Evolutionary conservation across 495 filamentous ascomycete genomes (phyloP).

Genomic region (Hypoxylon cercidicola): DNA sequence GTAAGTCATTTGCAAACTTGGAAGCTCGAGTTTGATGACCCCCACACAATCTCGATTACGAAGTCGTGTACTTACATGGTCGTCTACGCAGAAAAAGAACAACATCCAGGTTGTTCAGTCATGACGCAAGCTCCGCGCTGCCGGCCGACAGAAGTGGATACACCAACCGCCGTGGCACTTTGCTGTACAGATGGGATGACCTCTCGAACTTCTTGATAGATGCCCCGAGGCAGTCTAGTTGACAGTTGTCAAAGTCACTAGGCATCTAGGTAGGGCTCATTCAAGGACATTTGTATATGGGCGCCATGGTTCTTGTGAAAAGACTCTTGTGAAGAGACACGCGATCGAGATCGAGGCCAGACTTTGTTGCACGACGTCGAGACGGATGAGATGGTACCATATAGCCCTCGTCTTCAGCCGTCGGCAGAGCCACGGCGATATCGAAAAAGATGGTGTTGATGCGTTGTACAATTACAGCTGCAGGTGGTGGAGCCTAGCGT

Average conservation of each 20-base stretch:
- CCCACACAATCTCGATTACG: conserved; percentile 26
- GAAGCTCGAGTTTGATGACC: conserved; percentile 17
- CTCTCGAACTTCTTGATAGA: conserved; percentile 24
- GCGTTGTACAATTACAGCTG: conserved; percentile 60
- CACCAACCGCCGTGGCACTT: conserved; percentile 9
- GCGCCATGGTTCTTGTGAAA: conserved; percentile 15
- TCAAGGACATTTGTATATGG: conserved; percentile 21
- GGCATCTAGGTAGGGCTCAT: conserved; percentile 18
- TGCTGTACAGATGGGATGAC: conserved; percentile 14
- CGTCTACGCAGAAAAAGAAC: conserved; percentile 86
- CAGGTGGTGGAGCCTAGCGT: conserved; percentile 55
- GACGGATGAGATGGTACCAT: conserved; percentile 36
- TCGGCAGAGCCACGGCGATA: conserved; percentile 34
- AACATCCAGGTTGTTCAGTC: conserved; percentile 95
- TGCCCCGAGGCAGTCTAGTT: conserved; percentile 18
- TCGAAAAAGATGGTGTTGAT: conserved; percentile 52
- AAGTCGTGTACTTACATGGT: conserved; percentile 35
- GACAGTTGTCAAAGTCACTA: conserved; percentile 23
- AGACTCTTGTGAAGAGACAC: conserved; percentile 17
- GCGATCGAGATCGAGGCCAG: conserved; percentile 38
- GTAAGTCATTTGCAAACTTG: conserved; percentile 60
- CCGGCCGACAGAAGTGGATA: conserved; percentile 22
- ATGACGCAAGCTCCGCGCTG: conserved; percentile 42
- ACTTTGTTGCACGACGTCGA: conserved; percentile 32
- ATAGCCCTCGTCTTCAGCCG: conserved; percentile 31